phyloP scores from a whole-genome alignment of 192 early-diverging fungal genomes.

The Gamsiella multidivaricata region DNA sequence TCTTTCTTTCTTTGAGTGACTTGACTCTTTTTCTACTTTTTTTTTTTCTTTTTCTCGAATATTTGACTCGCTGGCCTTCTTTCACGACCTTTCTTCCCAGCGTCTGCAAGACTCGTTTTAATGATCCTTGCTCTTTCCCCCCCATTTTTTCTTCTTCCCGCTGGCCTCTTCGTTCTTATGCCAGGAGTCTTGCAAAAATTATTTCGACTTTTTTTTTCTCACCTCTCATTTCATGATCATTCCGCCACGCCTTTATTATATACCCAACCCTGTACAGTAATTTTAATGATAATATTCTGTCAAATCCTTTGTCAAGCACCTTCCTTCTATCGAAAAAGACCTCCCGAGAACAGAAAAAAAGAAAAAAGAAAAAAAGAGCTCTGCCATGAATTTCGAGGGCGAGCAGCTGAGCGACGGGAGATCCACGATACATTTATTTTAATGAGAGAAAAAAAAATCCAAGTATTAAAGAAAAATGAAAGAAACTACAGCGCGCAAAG shows the following conservation, averaged over 20 bases:
- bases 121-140: not conserved
- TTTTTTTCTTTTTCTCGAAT: slow-evolving; percentile 1
- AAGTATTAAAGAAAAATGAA: not conserved
- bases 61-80: too few species aligned
- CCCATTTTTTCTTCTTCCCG: not conserved
- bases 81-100: too few species aligned
- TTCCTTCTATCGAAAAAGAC: not conserved
- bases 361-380: not conserved
- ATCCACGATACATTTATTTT: too few species aligned
- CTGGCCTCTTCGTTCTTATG: too few species aligned
- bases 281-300: slow-evolving; percentile 31
- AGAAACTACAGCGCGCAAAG: too few species aligned
- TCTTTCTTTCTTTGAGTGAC: not conserved
- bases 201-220: slow-evolving; percentile 8
- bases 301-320: slow-evolving; percentile 18
- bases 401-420: not conserved
- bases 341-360: not conserved
- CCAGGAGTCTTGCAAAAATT: slow-evolving; percentile 1
- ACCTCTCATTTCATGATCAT: not conserved
- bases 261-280: slow-evolving; percentile 19
- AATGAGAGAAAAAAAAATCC: too few species aligned
- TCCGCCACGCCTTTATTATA: not conserved
- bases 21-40: not conserved
- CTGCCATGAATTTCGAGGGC: too few species aligned
- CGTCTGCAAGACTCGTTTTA: too few species aligned